A percentile compares a stretch with the other conserved stretches of the same genome.
These are phyloP conservation scores for Chrysosporium keratinophilum DNA, from an alignment of 2,329 filamentous ascomycete species.

Conservation along the genomic window DNA sequence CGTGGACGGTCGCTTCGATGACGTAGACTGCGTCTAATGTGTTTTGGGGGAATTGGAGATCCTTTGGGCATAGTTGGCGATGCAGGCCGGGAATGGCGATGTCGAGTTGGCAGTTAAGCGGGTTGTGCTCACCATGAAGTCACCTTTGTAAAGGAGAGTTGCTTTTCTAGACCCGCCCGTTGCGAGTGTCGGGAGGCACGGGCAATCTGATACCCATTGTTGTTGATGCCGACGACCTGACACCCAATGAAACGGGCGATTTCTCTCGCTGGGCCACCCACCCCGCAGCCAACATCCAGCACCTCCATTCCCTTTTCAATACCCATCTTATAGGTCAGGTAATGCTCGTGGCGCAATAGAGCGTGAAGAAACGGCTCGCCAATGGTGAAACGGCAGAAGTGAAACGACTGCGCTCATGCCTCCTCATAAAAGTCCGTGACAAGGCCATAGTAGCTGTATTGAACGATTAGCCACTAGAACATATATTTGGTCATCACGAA, in stretches of 20 bases:
- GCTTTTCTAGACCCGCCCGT: slow-evolving; percentile 13
- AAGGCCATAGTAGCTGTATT: slow-evolving; percentile 20
- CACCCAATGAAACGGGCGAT: slow-evolving; percentile 24
- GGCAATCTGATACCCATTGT: slow-evolving; percentile 24
- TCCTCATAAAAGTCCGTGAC: slow-evolving; percentile 18
- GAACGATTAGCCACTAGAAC: neutral
- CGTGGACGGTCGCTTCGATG: slow-evolving; percentile 26
- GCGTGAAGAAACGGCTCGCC: slow-evolving; percentile 17
- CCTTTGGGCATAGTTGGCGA: slow-evolving; percentile 1
- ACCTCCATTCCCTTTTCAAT: slow-evolving; percentile 21
- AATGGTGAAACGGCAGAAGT: slow-evolving; percentile 20
- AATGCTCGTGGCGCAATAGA: slow-evolving; percentile 22
- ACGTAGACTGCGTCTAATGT: slow-evolving; percentile 25
- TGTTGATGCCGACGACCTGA: slow-evolving; percentile 23
- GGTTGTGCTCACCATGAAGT: slow-evolving; percentile 20
- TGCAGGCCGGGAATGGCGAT: no score
- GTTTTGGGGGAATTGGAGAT: slow-evolving; percentile 20
- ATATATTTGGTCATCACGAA: neutral
- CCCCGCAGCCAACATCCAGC: slow-evolving; percentile 26
- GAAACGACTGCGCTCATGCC: slow-evolving; percentile 19
- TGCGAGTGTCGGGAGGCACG: slow-evolving; percentile 17
- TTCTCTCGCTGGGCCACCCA: slow-evolving; percentile 24
- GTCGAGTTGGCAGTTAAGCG: neutral
- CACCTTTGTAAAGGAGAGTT: slow-evolving; percentile 18
- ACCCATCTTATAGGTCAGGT: slow-evolving; percentile 20